Conservation (phyloP, 192 early-diverging fungal genomes). For the Chytriomyces confervae region DNA sequence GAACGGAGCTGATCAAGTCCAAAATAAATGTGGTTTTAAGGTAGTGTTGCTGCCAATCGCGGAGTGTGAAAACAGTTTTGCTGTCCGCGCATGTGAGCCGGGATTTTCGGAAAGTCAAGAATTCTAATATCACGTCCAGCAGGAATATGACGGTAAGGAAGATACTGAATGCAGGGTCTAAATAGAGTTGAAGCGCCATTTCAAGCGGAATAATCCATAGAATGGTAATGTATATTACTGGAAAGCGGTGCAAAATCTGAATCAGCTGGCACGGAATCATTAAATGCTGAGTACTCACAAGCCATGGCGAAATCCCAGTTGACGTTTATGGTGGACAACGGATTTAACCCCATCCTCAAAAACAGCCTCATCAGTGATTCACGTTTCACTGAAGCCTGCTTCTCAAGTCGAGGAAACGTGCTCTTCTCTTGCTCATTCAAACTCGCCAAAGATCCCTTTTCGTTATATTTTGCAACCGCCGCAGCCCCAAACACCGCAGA, state of each 20-base stretch:
- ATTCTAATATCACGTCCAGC: no score
- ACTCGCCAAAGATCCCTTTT: slow-evolving; percentile 22
- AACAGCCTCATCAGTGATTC: not conserved
- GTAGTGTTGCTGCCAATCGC: not conserved
- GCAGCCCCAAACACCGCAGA: not conserved
- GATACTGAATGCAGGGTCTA: no score
- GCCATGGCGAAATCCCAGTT: slow-evolving; percentile 41
- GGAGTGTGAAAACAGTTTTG: not conserved
- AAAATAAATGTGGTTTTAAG: not conserved
- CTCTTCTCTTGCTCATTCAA: not conserved
- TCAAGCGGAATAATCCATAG: no score
- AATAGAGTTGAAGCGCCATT: no score
- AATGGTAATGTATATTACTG: no score
- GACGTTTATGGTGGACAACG: slow-evolving; percentile 24
- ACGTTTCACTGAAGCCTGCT: not conserved
- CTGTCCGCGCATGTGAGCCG: no score
- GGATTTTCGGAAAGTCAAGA: no score
- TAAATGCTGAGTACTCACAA: slow-evolving; percentile 1
- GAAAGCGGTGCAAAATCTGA: no score
- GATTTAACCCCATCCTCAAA: slow-evolving; percentile 23
- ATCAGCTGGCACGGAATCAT: no score
- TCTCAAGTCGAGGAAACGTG: not conserved
- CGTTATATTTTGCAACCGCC: slow-evolving; percentile 16
- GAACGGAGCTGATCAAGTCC: slow-evolving; percentile 7
- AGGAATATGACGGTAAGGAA: no score